Percentiles rank a stretch among this genome's conserved stretches.
Evolutionary conservation across 2,329 filamentous ascomycete genomes (phyloP).

Genomic region (Colletotrichum shisoi): DNA sequence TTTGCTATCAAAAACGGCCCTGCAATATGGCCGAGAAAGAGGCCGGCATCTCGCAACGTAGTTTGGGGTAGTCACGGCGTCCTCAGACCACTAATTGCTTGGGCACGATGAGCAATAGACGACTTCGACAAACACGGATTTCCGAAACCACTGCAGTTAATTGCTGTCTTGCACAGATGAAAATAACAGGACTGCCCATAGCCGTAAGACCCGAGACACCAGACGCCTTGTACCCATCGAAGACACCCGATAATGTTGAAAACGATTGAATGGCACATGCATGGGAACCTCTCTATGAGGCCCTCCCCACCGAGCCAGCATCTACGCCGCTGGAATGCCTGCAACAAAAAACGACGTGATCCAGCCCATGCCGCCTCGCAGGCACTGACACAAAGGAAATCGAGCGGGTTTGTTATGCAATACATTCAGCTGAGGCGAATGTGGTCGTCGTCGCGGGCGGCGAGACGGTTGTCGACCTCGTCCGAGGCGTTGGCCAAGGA

Average conservation of each 20-base stretch:
- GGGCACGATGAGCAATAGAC: neutral
- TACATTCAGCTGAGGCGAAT: constrained; percentile 48
- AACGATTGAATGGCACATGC: neutral
- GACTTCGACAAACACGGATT: too few relatives aligned
- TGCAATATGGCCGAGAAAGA: constrained; percentile 28
- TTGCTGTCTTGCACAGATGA: constrained; percentile 20
- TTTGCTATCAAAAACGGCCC: neutral
- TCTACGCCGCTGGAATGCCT: constrained; percentile 18
- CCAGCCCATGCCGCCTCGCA: constrained; percentile 11
- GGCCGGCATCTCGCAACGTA: constrained; percentile 3
- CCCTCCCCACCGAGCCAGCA: neutral
- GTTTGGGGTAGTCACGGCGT: neutral
- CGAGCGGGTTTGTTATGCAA: neutral
- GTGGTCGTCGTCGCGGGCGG: constrained; percentile 44
- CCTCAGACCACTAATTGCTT: constrained; percentile 13
- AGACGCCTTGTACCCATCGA: constrained; percentile 22
- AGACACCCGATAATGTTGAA: constrained; percentile 17
- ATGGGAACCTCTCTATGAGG: neutral
- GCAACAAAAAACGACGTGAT: constrained; percentile 10
- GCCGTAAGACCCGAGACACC: constrained; percentile 12
- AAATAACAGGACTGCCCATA: neutral
- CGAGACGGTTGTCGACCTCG: constrained; percentile 57
- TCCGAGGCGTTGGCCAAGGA: constrained; percentile 90
- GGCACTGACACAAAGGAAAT: neutral
- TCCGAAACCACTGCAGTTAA: neutral